Conservation (phyloP, 345 rosid genomes). For the Tarenaya hassleriana region DNA sequence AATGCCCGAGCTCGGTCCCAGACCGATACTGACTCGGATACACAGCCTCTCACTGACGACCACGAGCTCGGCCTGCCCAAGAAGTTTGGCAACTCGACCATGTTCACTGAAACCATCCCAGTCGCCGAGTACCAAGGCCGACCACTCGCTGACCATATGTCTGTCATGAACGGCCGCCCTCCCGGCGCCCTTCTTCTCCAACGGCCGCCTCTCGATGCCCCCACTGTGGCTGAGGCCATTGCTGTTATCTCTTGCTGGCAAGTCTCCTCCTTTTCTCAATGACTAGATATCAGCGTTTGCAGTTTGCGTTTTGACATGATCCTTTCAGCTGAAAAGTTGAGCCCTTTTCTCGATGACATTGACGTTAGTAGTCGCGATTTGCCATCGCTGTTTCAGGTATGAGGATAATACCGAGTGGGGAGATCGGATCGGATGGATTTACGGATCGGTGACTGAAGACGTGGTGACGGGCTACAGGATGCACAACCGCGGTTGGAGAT, state of each 20-base stretch:
- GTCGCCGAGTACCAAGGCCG: constrained; percentile 87
- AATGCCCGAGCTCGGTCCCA: constrained; percentile 26
- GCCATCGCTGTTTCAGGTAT: constrained; percentile 27
- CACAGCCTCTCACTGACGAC: constrained; percentile 58
- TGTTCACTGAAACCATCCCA: constrained; percentile 71
- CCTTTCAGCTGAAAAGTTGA: background rate
- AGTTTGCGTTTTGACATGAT: background rate
- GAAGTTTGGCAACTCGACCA: constrained; percentile 66
- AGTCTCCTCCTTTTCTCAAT: too few species aligned
- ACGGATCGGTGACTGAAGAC: constrained; percentile 46
- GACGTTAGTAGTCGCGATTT: background rate
- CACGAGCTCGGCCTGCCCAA: constrained; percentile 68
- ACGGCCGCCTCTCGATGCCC: constrained; percentile 86
- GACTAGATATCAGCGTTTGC: too few species aligned
- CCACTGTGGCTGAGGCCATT: constrained; percentile 93
- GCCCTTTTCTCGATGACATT: background rate
- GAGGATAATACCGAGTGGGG: constrained; percentile 98
- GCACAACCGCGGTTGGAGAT: constrained; percentile 98
- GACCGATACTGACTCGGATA: constrained; percentile 44
- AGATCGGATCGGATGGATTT: constrained; percentile 80
- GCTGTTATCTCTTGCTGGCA: constrained; percentile 95
- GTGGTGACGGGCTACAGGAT: constrained; percentile 92
- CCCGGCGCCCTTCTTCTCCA: constrained; percentile 77
- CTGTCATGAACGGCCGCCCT: constrained; percentile 91
- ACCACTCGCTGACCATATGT: constrained; percentile 84